Base-by-base conservation (phyloP, 2,329 filamentous ascomycete genomes). In the Colletotrichum spinosum region DNA sequence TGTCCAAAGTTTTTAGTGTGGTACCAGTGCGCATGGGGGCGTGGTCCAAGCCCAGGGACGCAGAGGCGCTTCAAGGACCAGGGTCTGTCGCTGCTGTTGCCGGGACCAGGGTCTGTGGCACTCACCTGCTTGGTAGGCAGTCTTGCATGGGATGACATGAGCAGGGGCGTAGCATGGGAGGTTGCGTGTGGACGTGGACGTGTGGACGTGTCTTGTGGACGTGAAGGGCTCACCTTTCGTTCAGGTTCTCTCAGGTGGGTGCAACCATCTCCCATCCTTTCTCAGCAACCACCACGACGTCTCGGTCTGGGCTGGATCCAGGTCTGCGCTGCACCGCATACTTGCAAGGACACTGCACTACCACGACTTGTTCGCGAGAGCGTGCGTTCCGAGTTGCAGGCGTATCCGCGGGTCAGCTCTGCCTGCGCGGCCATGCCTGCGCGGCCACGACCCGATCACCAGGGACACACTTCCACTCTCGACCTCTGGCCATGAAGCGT, bases 41-140 rank as follows among this genome's bases (percentile, higher is more conserved):
- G 58, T 49, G 37, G 63, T 66, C 58, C 63, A 57, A 66, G 53
- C 58, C 58, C 63, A 66, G 63, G 63, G 58, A 63, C 58, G 63
- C 46, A 57, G 57, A 65, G 62, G 58, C 62, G 53, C 66, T 67
- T 44, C 66, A 59, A 55, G 66, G 66, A 59, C 54, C 63, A 67
- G 63, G 66, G 57, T 37, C 37, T 52, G 58, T 46, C 39, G 52
- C 57, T 17, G 39, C 51, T 13, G 62, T 52, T 56, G 41, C 52
- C 41, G 57, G 62, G 58, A 56, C 33, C 37, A 65, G 63, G 58
- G 58, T 58, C 50, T 60, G 51, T 65, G 46, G 37, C 11, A 45
- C 44, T 25, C 33, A 33, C 52, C 46, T 56, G 61, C 50, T 61
- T 51, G 62, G 41, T 42, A 38, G 62, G 48, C 44, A 51, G 51